Evolutionary conservation across 257 asterid species (phyloP), one percentile per base, ranked within the genome.

Genomic region (Avicennia marina): DNA sequence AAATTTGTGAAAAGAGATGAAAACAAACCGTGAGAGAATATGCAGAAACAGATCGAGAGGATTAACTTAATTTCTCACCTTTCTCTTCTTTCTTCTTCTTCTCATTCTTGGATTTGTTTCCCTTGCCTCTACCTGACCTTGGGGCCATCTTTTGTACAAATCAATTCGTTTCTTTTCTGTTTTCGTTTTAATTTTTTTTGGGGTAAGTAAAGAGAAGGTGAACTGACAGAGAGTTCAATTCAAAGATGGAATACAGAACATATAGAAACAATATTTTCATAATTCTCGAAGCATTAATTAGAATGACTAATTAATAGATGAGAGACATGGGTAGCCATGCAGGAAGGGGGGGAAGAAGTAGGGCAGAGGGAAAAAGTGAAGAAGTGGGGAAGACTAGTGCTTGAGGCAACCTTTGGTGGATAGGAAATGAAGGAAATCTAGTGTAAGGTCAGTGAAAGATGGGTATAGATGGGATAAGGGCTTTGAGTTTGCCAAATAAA

Each of bases 61-160:
- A 22, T 4, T 11, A 17, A 22, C 5, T 22, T 12, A 52, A 21
- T 17, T 29, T 27, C 45, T 4, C 1, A 86, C 99, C 95, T 72
- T 86, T 93, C 67, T 93, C 99, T 65, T 93, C 99, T 66, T 86
- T 93, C 87, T 86, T 93, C 95, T 75, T 93, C 84, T 78, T 89
- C 33, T 93, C 97, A 47, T 77, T 53, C 77, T 78, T 93, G 16
- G 88, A 33, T 71, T 80, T 88, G 71, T 63, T 79, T 47, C 94
- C 95, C 56, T 78, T 89, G 19, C 95, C 80, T 73, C 76, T 84
- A 21, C 96, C 81, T n/a, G 99, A 82, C 84, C 84, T 89, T 24
- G 99, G 99, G 63, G 99, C 97, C 99, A 93, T 80, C 66, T 49
- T 60, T 43, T 67, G 44, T 12, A 7, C n/a, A n/a, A n/a, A n/a